A percentile compares a stretch with the other conserved stretches of the same genome.
Conservation (phyloP, 768 basidiomycete species). For the Chalciporus piperatus region DNA sequence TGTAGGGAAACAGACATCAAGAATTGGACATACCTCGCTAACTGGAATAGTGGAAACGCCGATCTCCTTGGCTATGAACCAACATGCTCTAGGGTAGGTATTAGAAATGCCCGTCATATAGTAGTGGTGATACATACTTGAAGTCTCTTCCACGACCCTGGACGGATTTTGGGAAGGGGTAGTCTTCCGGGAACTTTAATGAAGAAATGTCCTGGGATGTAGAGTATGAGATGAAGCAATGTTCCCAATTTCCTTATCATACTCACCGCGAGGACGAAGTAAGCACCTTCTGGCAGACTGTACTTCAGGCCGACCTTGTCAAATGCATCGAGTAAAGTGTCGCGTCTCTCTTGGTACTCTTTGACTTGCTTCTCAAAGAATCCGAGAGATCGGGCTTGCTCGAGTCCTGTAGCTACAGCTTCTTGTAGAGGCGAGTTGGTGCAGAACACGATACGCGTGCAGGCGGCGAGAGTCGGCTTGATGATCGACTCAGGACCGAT, state of each 20-base stretch:
- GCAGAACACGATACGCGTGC: constrained; percentile 94
- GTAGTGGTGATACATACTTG: constrained; percentile 43
- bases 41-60: constrained; percentile 94
- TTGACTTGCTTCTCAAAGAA: constrained; percentile 77
- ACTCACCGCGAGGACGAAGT: constrained; percentile 83
- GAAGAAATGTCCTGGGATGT: constrained; percentile 64
- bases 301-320: constrained; percentile 83
- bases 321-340: constrained; percentile 74
- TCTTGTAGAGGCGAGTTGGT: constrained; percentile 94
- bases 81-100: constrained; percentile 62
- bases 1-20: neutral
- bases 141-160: constrained; percentile 85
- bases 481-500: constrained; percentile 85
- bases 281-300: constrained; percentile 84
- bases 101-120: constrained; percentile 9
- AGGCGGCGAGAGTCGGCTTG: constrained; percentile 82
- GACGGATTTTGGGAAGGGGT: constrained; percentile 74
- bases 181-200: constrained; percentile 80
- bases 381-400: constrained; percentile 62
- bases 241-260: neutral
- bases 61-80: constrained; percentile 90
- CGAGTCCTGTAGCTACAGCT: constrained; percentile 86
- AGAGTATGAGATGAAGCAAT: constrained; percentile 7
- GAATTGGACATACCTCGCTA: constrained; percentile 69
- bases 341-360: constrained; percentile 80